Percentiles rank a stretch among this genome's conserved stretches.
phyloP scores from a whole-genome alignment of 2,329 filamentous ascomycete species.

The Alternaria ethzedia region DNA sequence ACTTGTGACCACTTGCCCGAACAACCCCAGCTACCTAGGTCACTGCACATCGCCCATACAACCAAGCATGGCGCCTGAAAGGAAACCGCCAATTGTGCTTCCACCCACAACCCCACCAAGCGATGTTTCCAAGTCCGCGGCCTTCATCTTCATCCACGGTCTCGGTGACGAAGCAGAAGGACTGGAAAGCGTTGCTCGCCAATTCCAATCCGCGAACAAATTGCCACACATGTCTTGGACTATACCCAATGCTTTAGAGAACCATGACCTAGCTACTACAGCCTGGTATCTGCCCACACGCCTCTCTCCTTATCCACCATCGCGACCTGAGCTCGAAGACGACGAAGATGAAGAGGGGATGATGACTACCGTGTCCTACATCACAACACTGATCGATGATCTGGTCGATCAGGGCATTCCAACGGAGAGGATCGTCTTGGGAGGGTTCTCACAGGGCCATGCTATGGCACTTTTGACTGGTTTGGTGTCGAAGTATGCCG shows the following conservation, averaged over 20 bases:
- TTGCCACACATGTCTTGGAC: conserved; percentile 58
- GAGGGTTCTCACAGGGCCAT: conserved; percentile 58
- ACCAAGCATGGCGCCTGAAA: conserved; percentile 5
- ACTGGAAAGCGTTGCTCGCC: conserved; percentile 52
- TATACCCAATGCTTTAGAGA: conserved; percentile 57
- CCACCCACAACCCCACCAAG: conserved; percentile 42
- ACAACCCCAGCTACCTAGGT: background rate
- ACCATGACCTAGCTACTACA: conserved; percentile 54
- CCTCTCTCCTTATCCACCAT: conserved; percentile 50
- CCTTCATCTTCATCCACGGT: conserved; percentile 56
- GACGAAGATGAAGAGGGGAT: conserved; percentile 57
- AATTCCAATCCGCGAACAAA: conserved; percentile 58
- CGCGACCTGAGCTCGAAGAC: conserved; percentile 53
- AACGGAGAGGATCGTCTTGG: conserved; percentile 53
- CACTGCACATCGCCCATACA: background rate
- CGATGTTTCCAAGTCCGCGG: conserved; percentile 49
- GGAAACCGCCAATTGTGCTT: conserved; percentile 46
- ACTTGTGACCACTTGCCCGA: background rate
- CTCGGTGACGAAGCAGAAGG: conserved; percentile 56
- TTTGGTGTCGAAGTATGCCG: conserved; percentile 50
- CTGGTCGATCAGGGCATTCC: conserved; percentile 51
- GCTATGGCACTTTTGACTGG: conserved; percentile 54
- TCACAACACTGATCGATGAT: conserved; percentile 53
- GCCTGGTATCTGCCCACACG: conserved; percentile 56
- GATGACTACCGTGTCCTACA: conserved; percentile 47